These are phyloP conservation scores for Globisporangium echinulatum DNA, from an alignment of 352 stramenopile genomes.

Conservation along the genomic window DNA sequence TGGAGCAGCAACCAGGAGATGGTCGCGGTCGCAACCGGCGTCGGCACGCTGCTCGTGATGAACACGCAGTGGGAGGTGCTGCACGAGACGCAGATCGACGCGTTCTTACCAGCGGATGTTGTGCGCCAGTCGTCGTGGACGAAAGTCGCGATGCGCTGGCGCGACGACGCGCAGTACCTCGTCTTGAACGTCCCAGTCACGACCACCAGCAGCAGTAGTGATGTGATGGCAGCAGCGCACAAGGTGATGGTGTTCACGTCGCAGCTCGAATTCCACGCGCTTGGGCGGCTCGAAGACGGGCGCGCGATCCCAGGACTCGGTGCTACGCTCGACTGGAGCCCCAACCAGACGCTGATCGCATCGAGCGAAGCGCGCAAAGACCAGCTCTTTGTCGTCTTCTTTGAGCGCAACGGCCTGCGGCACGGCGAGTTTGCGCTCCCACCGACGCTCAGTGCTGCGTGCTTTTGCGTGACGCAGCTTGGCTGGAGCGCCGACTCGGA, in stretches of 20 bases:
- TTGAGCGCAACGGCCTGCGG: constrained; percentile 75
- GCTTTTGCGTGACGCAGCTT: constrained; percentile 26
- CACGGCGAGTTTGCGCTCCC: constrained; percentile 74
- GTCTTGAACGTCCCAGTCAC: constrained; percentile 42
- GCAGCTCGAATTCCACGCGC: constrained; percentile 47
- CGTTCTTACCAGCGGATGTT: constrained; percentile 21
- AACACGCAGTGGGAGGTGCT: constrained; percentile 76
- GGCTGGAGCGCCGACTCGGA: constrained; percentile 68
- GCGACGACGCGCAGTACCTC: constrained; percentile 66
- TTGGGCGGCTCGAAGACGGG: constrained; percentile 70
- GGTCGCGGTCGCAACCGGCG: constrained; percentile 54
- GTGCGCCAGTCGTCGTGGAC: constrained; percentile 4
- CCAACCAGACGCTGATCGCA: constrained; percentile 69
- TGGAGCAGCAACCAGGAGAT: constrained; percentile 73
- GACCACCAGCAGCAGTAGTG: not conserved
- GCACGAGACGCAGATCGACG: constrained; percentile 47
- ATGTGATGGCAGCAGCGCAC: constrained; percentile 10
- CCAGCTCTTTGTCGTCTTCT: constrained; percentile 67
- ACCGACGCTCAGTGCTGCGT: constrained; percentile 20
- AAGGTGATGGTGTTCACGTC: constrained; percentile 56
- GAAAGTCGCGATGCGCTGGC: constrained; percentile 44
- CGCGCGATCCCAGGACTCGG: constrained; percentile 41
- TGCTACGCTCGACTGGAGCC: constrained; percentile 50
- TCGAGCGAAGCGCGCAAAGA: constrained; percentile 52
- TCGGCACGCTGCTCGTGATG: constrained; percentile 61